Evolutionary conservation across 768 basidiomycete genomes (phyloP), one percentile per base, ranked within the genome.

Genomic region (Multifurca ochricompacta): DNA sequence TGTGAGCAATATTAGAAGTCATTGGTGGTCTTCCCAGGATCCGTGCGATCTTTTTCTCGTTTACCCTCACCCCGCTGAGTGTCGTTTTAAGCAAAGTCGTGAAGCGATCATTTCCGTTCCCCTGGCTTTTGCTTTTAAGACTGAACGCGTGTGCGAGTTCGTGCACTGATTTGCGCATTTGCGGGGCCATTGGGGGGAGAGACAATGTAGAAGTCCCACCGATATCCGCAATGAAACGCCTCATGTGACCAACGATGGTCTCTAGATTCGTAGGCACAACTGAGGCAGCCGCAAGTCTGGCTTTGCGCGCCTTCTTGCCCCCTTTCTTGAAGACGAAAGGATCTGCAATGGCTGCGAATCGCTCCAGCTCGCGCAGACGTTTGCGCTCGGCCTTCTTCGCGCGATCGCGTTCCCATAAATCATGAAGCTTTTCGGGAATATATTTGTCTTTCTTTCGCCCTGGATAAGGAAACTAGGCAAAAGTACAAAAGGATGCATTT

Each of bases 321-420:
- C 81, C 80, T 65, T 81, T 83, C 61, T 82, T 77, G n/a, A 59
- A 59, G 6, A 74, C 60, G n/a, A 82, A 67, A 0, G 85, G 84
- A 62, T 92, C 87, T 2, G 82, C 73, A 11, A 80, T 80, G 0
- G 70, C 70, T 16, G 77, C 72, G 2, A 84, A 69, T 10, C 78
- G 78, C 14, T 76, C 81, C 3, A 77, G 67, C 1, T 73, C 76
- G 0, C 91, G 82, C 14, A 76, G 73, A 2, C 72, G 76, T 66
- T 91, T 95, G 63, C 72, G 67, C 53, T 83, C 81, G 0, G 90
- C 90, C 66, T 96, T 98, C 71, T 83, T 86, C 48, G 73, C 70
- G 2, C 91, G 88, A 64, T 97, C 94, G 43, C 77, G 77, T 41
- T 81, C 78, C 91, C 91, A 96, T 54, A 81, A 83, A 0, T 70